Evolutionary conservation across 768 basidiomycete species (phyloP), one percentile per base, ranked within the genome.

Genomic region (Naganishia randhawae): DNA sequence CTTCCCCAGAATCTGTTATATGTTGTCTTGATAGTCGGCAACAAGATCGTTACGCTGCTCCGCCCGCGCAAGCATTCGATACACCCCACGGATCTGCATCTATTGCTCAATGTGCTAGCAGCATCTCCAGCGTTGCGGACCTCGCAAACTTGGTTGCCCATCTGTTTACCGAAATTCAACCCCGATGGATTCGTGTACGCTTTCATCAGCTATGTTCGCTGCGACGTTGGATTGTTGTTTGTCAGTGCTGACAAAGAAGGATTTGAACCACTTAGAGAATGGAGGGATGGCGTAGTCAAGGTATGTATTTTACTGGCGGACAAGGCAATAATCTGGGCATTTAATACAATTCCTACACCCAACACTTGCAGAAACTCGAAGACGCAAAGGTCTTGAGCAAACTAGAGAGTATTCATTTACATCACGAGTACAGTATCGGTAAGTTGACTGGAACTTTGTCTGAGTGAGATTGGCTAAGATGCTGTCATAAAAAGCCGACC

Each of bases 151-250:
- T 99, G 93, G 92, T 85, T 98, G 9, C 96, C 96, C 2, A 85
- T 99, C 53, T 98, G 96, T 77, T 85, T 99, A 3, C 95, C 96
- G 0, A 93, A 92, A 78, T 98, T 91, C 83, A 92, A 97, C 75
- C 83, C 91, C 0, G 81, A 86, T 5, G 89, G 89, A 0, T 97
- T 97, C 79, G 87, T 95, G 31, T 92, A 99, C 77, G 89, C 91
- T 14, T 96, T 94, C 73, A 85, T 97, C 63, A 76, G 76, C 52
- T 82, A 75, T 66, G 45, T 79, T 11, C 53, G 65, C 17, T 73
- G 66, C 33, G 81, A 79, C 29, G 82, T 90, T 1, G 87, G 87
- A 7, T 81, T 96, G 16, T 85, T 96, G 0, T 89, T 91, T 73
- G 86, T 96, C 48, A 90, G 87, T 69, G 87, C 86, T 16, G 88